Evolutionary conservation across 768 basidiomycete species (phyloP).

Genomic region (Leucocoprinus leucothites): DNA sequence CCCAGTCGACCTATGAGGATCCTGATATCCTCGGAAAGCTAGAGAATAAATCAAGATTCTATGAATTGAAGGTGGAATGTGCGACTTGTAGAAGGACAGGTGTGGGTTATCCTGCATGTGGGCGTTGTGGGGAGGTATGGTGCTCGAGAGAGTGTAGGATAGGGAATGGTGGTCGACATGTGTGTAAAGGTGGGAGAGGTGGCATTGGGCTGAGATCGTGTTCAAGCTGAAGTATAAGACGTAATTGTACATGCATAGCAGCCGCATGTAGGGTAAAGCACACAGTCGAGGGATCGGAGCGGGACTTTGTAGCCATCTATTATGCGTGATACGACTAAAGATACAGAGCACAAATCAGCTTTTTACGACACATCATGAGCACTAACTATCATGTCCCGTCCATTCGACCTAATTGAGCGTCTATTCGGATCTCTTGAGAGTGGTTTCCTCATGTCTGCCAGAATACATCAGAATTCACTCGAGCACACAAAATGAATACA

Average conservation of each 20-base stretch:
- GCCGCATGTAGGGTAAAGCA: too few relatives aligned
- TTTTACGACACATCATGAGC: constrained; percentile 53
- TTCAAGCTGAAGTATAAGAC: too few relatives aligned
- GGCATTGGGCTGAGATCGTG: too few relatives aligned
- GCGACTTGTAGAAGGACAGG: constrained; percentile 45
- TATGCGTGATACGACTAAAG: neutral
- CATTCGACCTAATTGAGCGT: constrained; percentile 68
- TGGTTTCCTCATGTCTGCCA: constrained; percentile 70
- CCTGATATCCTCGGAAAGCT: constrained; percentile 31
- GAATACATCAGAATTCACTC: neutral
- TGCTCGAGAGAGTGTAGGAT: constrained; percentile 53
- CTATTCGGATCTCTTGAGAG: constrained; percentile 56
- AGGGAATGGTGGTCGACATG: constrained; percentile 39
- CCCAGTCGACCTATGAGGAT: neutral
- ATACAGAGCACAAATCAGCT: constrained; percentile 5
- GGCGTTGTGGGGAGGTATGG: constrained; percentile 50
- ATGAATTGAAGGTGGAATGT: constrained; percentile 30
- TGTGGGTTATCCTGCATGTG: constrained; percentile 46
- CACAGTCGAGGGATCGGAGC: too few relatives aligned
- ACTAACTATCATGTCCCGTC: constrained; percentile 69
- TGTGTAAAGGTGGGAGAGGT: constrained; percentile 21
- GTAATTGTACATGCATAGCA: neutral
- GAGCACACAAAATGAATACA: neutral
- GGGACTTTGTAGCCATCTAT: too few relatives aligned
- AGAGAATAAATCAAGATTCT: constrained; percentile 44